Conservation (phyloP, 106 monocot species). For the Allium cepa region DNA sequence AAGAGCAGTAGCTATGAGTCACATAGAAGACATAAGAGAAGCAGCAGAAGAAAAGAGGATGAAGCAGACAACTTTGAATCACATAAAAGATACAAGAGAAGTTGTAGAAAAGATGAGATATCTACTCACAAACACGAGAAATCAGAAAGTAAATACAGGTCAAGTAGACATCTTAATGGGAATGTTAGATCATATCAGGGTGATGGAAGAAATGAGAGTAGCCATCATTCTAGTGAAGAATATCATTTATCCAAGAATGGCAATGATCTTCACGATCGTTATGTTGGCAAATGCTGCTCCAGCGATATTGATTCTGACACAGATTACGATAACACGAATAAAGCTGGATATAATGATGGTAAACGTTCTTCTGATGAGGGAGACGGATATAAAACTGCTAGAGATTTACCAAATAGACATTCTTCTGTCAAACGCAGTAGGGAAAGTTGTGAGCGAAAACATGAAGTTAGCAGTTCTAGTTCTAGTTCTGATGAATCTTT, state of each 20-base stretch:
- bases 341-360: background rate
- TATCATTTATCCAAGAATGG: conserved; percentile 1
- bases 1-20: background rate
- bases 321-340: background rate
- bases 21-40: no score
- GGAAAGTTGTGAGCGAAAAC: conserved; percentile 4
- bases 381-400: background rate
- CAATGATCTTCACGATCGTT: conserved; percentile 13
- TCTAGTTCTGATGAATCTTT: conserved; percentile 4
- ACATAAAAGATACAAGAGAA: conserved; percentile 6
- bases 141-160: conserved; percentile 1
- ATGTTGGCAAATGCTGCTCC: conserved; percentile 10
- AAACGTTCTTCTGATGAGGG: conserved; percentile 5
- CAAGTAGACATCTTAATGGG: background rate
- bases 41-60: no score
- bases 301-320: conserved; percentile 7
- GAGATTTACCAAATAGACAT: background rate
- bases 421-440: background rate
- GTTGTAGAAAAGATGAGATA: background rate
- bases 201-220: conserved; percentile 3
- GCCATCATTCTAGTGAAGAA: conserved; percentile 11
- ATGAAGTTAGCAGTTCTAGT: background rate
- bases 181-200: conserved; percentile 7
- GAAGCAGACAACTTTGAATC: background rate
- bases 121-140: conserved; percentile 11